Percentiles rank a stretch among this genome's conserved stretches.
Conservation (phyloP, 148 eudicot species). For the Vaccinium macrocarpon region DNA sequence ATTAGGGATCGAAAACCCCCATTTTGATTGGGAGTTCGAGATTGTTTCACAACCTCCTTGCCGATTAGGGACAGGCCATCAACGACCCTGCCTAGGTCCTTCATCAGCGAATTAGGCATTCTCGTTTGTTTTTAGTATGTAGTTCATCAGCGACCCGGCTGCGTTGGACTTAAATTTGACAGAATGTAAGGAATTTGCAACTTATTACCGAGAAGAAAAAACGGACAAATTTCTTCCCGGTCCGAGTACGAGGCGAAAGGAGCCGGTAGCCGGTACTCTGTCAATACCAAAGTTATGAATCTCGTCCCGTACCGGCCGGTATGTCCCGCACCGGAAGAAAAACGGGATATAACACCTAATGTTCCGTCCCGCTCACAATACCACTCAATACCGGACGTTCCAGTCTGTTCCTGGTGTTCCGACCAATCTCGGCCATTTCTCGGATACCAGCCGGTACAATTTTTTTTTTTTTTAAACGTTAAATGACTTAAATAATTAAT, state of each 20-base stretch:
- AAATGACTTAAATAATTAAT: too few relatives aligned
- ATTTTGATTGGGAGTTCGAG: slow-evolving; percentile 18
- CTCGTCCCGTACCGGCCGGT: too few relatives aligned
- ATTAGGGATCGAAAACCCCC: slow-evolving; percentile 36
- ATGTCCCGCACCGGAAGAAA: too few relatives aligned
- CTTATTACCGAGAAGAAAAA: not conserved
- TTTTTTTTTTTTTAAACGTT: too few relatives aligned
- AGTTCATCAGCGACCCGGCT: not conserved
- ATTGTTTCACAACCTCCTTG: slow-evolving; percentile 45
- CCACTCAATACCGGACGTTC: too few relatives aligned
- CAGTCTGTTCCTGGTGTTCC: too few relatives aligned
- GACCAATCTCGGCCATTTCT: too few relatives aligned
- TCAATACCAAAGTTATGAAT: too few relatives aligned
- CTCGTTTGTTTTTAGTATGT: not conserved
- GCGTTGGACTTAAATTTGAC: not conserved
- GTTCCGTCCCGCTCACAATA: too few relatives aligned
- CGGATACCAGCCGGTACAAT: too few relatives aligned
- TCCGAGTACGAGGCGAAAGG: not conserved
- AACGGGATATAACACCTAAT: too few relatives aligned
- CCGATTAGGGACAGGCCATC: slow-evolving; percentile 65
- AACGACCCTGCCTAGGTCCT: slow-evolving; percentile 52
- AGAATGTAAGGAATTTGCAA: not conserved
- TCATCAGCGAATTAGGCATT: slow-evolving; percentile 20
- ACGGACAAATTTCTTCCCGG: not conserved
- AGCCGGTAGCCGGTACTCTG: too few relatives aligned